Evolutionary conservation across 345 rosid species (phyloP).

Genomic region (Hypericum perforatum): DNA sequence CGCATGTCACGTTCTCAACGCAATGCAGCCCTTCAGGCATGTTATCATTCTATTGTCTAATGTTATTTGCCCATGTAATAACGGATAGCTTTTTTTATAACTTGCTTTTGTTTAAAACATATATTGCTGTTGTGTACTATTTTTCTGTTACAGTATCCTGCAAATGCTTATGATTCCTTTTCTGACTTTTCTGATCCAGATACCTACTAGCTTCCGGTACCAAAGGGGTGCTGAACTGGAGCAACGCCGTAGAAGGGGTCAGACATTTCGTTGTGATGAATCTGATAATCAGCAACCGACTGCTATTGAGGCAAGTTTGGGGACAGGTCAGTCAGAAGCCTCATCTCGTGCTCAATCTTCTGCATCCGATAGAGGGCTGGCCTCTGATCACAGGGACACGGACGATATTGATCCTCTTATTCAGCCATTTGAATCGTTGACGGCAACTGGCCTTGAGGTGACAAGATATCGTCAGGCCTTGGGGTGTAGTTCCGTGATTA

Average conservation of each 20-base stretch:
- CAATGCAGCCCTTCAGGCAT: slow-evolving; percentile 16
- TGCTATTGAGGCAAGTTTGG: slow-evolving; percentile 13
- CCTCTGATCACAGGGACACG: not conserved
- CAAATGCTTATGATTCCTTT: not conserved
- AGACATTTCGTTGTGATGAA: not conserved
- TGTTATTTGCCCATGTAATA: too few species aligned
- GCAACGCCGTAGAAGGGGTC: slow-evolving; percentile 8
- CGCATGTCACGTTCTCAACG: slow-evolving; percentile 17
- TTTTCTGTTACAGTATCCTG: not conserved
- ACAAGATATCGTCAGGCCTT: slow-evolving; percentile 1
- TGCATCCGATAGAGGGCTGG: not conserved
- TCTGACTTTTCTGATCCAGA: not conserved
- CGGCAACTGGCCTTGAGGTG: slow-evolving; percentile 1
- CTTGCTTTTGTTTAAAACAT: not conserved
- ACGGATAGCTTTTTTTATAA: not conserved
- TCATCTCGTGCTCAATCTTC: not conserved
- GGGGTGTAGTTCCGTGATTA: not conserved
- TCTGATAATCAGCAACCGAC: slow-evolving; percentile 7
- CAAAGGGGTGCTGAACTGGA: slow-evolving; percentile 8
- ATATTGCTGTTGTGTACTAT: not conserved
- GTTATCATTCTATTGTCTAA: not conserved
- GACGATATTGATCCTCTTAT: not conserved
- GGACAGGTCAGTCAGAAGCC: slow-evolving; percentile 8
- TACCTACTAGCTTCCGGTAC: slow-evolving; percentile 18
- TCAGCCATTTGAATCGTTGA: slow-evolving; percentile 9